phyloP scores from a whole-genome alignment of 345 rosid species.

The Citrus unshiu region DNA sequence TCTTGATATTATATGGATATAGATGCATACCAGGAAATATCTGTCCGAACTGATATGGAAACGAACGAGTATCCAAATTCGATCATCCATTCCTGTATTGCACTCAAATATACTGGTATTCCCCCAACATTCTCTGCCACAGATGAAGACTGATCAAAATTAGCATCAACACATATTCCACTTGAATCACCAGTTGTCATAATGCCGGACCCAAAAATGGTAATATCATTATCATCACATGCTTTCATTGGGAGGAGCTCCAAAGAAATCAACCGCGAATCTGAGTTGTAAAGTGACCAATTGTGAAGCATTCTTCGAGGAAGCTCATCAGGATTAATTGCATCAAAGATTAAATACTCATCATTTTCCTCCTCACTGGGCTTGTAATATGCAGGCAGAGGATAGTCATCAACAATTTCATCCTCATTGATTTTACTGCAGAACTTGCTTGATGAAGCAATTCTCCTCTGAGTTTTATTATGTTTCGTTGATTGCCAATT shows the following conservation, averaged over 20 bases:
- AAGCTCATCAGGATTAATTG: conserved; percentile 38
- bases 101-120: too few species aligned
- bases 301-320: conserved; percentile 65
- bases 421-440: conserved; percentile 76
- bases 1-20: too few species aligned
- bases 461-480: conserved; percentile 47
- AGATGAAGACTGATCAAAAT: too few species aligned
- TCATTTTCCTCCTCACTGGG: conserved; percentile 56
- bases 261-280: conserved; percentile 59
- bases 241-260: conserved; percentile 86
- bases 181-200: too few species aligned
- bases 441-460: conserved; percentile 38
- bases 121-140: too few species aligned
- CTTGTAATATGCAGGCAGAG: conserved; percentile 74
- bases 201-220: too few species aligned
- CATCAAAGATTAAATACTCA: conserved; percentile 48
- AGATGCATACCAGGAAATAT: too few species aligned
- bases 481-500: conserved; percentile 54
- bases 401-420: conserved; percentile 79
- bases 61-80: too few species aligned
- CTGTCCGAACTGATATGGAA: too few species aligned
- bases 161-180: too few species aligned
- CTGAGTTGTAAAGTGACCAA: conserved; percentile 85
- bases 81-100: too few species aligned
- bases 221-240: conserved; percentile 51